These are phyloP conservation scores for Ceratobasidium sp. DNA, from an alignment of 1,284 basidiomycete species.

Conservation along the genomic window DNA sequence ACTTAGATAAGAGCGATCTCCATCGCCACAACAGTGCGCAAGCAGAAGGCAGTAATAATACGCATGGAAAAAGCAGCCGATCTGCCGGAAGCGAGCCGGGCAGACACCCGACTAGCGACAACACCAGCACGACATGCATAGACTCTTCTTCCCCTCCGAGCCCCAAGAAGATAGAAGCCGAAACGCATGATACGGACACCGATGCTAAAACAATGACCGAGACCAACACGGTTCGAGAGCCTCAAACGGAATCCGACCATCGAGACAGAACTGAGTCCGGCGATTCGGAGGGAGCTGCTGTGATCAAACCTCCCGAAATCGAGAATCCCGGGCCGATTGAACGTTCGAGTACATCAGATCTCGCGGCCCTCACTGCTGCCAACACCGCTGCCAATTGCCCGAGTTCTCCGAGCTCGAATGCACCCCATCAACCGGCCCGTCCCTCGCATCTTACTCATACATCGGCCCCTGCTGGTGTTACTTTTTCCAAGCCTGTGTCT, in stretches of 20 bases:
- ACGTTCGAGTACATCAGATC: constrained; percentile 8
- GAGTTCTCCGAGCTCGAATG: neutral
- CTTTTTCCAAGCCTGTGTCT: neutral
- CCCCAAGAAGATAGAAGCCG: neutral
- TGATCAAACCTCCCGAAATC: constrained; percentile 3
- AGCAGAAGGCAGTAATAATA: neutral
- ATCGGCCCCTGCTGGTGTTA: neutral
- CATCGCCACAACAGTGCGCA: neutral
- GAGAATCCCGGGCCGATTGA: neutral
- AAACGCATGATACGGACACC: neutral
- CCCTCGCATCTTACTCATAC: neutral
- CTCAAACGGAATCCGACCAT: neutral
- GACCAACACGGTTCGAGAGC: constrained; percentile 2
- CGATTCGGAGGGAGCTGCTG: constrained; percentile 22
- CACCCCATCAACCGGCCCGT: neutral
- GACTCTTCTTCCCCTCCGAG: neutral
- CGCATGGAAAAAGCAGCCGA: constrained; percentile 1
- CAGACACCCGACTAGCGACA: neutral
- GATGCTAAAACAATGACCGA: constrained; percentile 18
- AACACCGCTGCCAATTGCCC: constrained; percentile 23
- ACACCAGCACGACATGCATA: constrained; percentile 18
- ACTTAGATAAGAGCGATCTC: neutral
- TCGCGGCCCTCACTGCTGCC: constrained; percentile 13
- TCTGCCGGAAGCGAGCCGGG: neutral
- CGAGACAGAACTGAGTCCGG: constrained; percentile 24